These are phyloP conservation scores for Linderniella brevidens DNA, from an alignment of 257 asterid species.

Conservation along the genomic window DNA sequence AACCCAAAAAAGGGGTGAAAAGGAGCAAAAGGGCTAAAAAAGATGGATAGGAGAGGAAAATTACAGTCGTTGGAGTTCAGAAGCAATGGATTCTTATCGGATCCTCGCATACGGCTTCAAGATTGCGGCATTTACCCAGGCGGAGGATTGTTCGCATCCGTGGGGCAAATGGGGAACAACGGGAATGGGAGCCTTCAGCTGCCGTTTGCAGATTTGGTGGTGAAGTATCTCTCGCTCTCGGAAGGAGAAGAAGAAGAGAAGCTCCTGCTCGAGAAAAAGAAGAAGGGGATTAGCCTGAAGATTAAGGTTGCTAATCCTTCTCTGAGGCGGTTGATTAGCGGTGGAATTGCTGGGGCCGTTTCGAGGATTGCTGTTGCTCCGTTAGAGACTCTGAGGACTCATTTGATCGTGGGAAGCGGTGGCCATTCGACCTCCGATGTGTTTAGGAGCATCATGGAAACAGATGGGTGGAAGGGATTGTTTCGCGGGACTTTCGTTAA, in stretches of 20 bases:
- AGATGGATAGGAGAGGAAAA: slow-evolving; percentile 24
- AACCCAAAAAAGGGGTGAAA: no score
- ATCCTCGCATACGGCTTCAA: slow-evolving; percentile 44
- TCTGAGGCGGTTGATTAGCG: slow-evolving; percentile 73
- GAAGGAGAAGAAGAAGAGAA: slow-evolving; percentile 19
- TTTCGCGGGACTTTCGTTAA: slow-evolving; percentile 88
- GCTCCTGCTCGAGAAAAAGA: slow-evolving; percentile 14
- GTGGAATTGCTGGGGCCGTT: slow-evolving; percentile 82
- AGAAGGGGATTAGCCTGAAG: slow-evolving; percentile 38
- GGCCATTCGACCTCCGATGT: slow-evolving; percentile 72
- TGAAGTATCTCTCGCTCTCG: slow-evolving; percentile 46
- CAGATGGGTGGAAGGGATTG: slow-evolving; percentile 85
- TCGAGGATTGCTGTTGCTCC: slow-evolving; percentile 96
- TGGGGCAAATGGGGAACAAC: slow-evolving; percentile 57
- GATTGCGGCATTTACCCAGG: slow-evolving; percentile 37
- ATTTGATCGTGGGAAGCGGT: slow-evolving; percentile 87
- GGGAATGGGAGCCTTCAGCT: slow-evolving; percentile 50
- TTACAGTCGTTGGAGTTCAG: slow-evolving; percentile 33
- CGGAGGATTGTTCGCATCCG: slow-evolving; percentile 89
- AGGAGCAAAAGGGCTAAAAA: no score
- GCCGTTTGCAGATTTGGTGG: slow-evolving; percentile 46
- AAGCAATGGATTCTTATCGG: slow-evolving; percentile 23
- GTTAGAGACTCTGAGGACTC: slow-evolving; percentile 88
- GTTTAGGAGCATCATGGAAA: slow-evolving; percentile 50
- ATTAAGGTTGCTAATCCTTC: slow-evolving; percentile 71